phyloP scores from a whole-genome alignment of 2,329 filamentous ascomycete species.

The Verticillium albo-atrum region DNA sequence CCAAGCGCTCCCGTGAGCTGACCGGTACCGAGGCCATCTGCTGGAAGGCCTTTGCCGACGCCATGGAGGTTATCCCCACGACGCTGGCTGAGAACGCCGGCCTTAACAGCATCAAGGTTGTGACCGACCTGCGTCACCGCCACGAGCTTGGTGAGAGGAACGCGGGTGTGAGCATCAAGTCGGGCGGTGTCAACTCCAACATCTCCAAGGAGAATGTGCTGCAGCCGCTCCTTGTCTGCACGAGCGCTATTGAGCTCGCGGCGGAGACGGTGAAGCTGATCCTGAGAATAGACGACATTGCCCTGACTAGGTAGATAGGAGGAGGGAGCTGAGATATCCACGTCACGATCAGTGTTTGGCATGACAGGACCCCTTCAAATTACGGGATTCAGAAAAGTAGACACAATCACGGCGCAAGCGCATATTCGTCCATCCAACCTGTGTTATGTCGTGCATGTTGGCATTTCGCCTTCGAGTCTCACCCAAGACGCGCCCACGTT shows the following conservation, averaged over 20 bases:
- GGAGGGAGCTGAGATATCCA: slow-evolving; percentile 2
- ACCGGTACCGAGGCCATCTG: slow-evolving; percentile 94
- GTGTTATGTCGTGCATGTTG: neutral
- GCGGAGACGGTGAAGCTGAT: slow-evolving; percentile 99
- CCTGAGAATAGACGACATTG: slow-evolving; percentile 63
- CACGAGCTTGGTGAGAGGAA: slow-evolving; percentile 95
- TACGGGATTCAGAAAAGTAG: slow-evolving; percentile 1
- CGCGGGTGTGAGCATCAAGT: slow-evolving; percentile 97
- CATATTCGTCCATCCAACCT: neutral
- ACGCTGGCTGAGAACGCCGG: slow-evolving; percentile 97
- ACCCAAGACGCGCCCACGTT: neutral
- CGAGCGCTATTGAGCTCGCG: slow-evolving; percentile 93
- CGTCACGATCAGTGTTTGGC: neutral
- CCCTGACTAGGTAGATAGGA: slow-evolving; percentile 52
- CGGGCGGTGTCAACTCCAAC: slow-evolving; percentile 92
- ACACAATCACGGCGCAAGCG: neutral
- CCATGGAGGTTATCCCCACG: slow-evolving; percentile 94
- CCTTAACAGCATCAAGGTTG: slow-evolving; percentile 97
- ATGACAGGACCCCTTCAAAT: neutral
- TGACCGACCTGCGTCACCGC: slow-evolving; percentile 89
- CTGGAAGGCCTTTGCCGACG: slow-evolving; percentile 98
- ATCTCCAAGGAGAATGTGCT: slow-evolving; percentile 96
- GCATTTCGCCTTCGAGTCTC: neutral
- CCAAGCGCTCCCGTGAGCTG: slow-evolving; percentile 75
- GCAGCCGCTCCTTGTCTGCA: slow-evolving; percentile 93